Percentiles rank a stretch among this genome's conserved stretches.
Evolutionary conservation across 2,329 filamentous ascomycete genomes (phyloP).

Genomic region (Tolypocladium tropicale): DNA sequence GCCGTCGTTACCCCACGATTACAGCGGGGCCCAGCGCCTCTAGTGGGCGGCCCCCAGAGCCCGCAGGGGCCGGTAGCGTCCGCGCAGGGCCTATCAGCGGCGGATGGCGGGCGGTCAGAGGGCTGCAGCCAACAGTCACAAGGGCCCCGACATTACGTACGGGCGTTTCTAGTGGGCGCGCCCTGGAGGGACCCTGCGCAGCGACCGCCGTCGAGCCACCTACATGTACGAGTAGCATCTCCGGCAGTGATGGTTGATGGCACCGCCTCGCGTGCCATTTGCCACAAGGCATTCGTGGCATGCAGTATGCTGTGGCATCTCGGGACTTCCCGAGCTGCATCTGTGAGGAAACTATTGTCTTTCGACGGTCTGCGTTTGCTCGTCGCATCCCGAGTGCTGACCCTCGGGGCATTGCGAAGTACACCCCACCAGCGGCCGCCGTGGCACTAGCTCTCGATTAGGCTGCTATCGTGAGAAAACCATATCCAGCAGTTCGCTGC

Average conservation of each 20-base stretch:
- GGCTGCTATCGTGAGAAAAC: not conserved
- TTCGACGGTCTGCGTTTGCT: not conserved
- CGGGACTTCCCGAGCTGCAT: not conserved
- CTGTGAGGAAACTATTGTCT: not conserved
- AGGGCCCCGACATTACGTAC: not conserved
- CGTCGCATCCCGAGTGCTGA: not conserved
- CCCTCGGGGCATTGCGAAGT: not conserved
- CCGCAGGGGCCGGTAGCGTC: not conserved
- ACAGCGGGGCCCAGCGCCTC: not conserved
- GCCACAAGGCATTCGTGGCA: not conserved
- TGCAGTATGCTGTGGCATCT: not conserved
- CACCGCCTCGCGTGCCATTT: not conserved
- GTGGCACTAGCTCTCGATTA: not conserved
- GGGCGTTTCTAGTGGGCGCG: not conserved
- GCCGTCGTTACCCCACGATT: conserved; percentile 2
- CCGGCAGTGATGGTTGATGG: not conserved
- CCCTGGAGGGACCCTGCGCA: not conserved
- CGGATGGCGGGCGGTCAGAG: not conserved
- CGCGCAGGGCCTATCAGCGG: not conserved
- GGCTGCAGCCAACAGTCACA: not conserved
- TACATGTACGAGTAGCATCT: no score
- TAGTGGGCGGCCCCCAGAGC: not conserved
- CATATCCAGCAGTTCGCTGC: not conserved
- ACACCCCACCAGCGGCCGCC: not conserved
- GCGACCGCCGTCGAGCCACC: not conserved